These are phyloP conservation scores for Neurospora sp. DNA, from an alignment of 495 filamentous ascomycete species.

Conservation along the genomic window DNA sequence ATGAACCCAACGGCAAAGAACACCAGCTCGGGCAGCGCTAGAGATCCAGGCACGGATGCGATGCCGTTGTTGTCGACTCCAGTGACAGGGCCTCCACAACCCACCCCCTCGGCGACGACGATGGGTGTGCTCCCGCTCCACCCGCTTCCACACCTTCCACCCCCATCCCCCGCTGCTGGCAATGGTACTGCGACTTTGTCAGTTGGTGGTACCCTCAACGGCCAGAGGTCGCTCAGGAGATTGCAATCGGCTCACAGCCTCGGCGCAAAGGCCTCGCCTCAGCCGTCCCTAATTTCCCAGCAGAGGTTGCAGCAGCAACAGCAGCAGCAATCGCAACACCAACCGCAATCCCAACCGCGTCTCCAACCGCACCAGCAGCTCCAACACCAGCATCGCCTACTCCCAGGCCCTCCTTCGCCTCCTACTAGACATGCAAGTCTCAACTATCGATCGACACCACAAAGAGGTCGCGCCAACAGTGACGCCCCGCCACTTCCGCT, in stretches of 20 bases:
- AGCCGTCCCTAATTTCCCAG: slow-evolving; percentile 43
- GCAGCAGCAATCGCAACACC: slow-evolving; percentile 18
- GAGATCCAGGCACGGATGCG: not conserved
- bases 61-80: not conserved
- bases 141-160: slow-evolving; percentile 14
- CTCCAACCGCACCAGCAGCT: slow-evolving; percentile 4
- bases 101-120: slow-evolving; percentile 13
- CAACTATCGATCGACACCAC: slow-evolving; percentile 33
- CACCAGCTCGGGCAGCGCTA: not conserved
- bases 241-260: slow-evolving; percentile 49
- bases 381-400: not conserved
- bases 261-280: slow-evolving; percentile 29
- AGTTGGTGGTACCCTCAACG: not conserved
- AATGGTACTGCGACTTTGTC: not conserved
- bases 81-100: slow-evolving; percentile 7
- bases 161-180: not conserved
- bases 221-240: slow-evolving; percentile 40
- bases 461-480: slow-evolving; percentile 62
- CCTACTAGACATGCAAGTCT: slow-evolving; percentile 25
- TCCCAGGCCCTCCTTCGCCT: slow-evolving; percentile 6
- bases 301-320: slow-evolving; percentile 29
- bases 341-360: slow-evolving; percentile 5
- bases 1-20: not conserved
- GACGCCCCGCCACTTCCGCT: slow-evolving; percentile 42
- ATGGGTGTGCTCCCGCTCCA: slow-evolving; percentile 17